Evolutionary conservation across 108 stramenopile species (phyloP).

Genomic region (Pseudonitzschia delicatissima): DNA sequence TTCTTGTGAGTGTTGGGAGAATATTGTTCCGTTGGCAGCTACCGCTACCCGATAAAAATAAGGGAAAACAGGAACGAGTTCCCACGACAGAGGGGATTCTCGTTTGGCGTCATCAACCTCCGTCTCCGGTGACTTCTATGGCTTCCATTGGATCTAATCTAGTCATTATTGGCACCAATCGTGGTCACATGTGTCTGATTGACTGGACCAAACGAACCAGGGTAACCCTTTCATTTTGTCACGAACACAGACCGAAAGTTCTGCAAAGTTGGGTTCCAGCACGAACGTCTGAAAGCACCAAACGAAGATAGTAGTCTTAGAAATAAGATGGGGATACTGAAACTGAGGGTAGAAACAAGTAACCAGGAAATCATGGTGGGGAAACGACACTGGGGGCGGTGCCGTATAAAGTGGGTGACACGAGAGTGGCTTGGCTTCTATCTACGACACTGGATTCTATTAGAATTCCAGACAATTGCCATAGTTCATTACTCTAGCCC

Average conservation of each 20-base stretch:
- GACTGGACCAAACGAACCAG: slow-evolving; percentile 19
- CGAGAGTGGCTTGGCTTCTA: slow-evolving; percentile 19
- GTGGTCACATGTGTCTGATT: slow-evolving; percentile 21
- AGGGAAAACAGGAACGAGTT: not conserved
- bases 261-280: slow-evolving; percentile 18
- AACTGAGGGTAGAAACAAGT: slow-evolving; percentile 7
- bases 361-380: not conserved
- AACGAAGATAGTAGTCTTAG: slow-evolving; percentile 2
- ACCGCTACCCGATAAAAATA: too few relatives aligned
- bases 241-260: slow-evolving; percentile 21
- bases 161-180: slow-evolving; percentile 17
- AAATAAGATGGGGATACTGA: slow-evolving; percentile 18
- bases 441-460: slow-evolving; percentile 16
- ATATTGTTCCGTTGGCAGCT: slow-evolving; percentile 20
- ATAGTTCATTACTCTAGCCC: slow-evolving; percentile 12
- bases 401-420: slow-evolving; percentile 20
- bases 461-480: not conserved
- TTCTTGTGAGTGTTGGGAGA: slow-evolving; percentile 17
- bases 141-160: slow-evolving; percentile 4
- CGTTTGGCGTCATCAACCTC: slow-evolving; percentile 28
- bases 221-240: slow-evolving; percentile 17
- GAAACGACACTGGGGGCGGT: slow-evolving; percentile 13
- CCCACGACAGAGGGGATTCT: not conserved
- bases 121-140: slow-evolving; percentile 17
- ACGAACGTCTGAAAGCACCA: not conserved